Evolutionary conservation across 441 rosid species (phyloP).

Genomic region (Pelargonium australe): DNA sequence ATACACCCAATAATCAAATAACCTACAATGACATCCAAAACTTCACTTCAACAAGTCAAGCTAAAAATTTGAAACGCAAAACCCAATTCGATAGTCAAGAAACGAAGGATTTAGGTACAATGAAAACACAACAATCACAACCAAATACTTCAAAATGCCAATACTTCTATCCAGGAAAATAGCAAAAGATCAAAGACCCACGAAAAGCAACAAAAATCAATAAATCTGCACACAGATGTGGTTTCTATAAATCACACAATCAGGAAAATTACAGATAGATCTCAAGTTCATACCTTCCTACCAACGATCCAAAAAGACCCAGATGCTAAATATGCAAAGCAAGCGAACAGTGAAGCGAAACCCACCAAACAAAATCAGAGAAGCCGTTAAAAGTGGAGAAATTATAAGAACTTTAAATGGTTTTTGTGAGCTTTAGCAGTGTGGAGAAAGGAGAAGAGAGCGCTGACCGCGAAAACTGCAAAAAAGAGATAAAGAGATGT

Average conservation of each 20-base stretch:
- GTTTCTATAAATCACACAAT: neutral
- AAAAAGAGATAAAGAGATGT: slow-evolving; percentile 26
- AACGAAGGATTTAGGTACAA: neutral
- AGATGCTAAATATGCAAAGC: slow-evolving; percentile 32
- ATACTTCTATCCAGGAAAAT: slow-evolving; percentile 5
- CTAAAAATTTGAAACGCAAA: neutral
- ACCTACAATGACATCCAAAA: neutral
- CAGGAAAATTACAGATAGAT: slow-evolving; percentile 26
- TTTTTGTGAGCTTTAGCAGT: slow-evolving; percentile 24
- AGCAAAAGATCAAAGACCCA: slow-evolving; percentile 7
- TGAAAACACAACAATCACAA: slow-evolving; percentile 9
- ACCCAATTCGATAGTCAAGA: neutral
- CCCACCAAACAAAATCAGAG: slow-evolving; percentile 28
- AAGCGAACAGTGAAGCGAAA: slow-evolving; percentile 19
- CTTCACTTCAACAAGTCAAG: neutral
- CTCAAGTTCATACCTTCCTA: slow-evolving; percentile 33
- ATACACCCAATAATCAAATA: neutral
- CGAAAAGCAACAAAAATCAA: slow-evolving; percentile 10
- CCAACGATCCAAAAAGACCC: slow-evolving; percentile 37
- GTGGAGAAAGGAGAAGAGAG: slow-evolving; percentile 27
- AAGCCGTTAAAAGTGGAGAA: slow-evolving; percentile 25
- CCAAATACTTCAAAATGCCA: slow-evolving; percentile 17
- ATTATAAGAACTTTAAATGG: slow-evolving; percentile 27
- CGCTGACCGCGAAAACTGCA: slow-evolving; percentile 23
- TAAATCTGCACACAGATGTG: slow-evolving; percentile 20